phyloP scores from a whole-genome alignment of 2,329 filamentous ascomycete species.

The Fusarium armeniacum region DNA sequence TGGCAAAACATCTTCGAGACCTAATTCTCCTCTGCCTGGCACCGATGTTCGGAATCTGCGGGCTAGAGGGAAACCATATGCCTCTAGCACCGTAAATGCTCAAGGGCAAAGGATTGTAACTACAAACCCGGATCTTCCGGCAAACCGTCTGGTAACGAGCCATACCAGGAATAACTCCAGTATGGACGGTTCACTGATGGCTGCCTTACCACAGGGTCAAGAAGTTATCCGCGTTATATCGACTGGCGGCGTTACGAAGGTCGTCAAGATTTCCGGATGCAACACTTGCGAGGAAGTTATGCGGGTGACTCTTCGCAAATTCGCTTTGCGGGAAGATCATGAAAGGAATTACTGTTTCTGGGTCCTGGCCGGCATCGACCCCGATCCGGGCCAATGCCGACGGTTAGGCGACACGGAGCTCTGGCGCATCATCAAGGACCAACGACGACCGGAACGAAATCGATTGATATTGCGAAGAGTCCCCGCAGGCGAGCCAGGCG shows the following conservation, averaged over 20 bases:
- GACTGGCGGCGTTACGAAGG: slow-evolving; percentile 90
- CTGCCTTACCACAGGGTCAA: slow-evolving; percentile 85
- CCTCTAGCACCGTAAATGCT: slow-evolving; percentile 34
- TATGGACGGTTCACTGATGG: slow-evolving; percentile 88
- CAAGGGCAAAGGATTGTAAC: slow-evolving; percentile 40
- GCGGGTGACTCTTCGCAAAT: slow-evolving; percentile 88
- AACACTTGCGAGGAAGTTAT: slow-evolving; percentile 94
- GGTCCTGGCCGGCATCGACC: slow-evolving; percentile 86
- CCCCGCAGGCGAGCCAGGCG: slow-evolving; percentile 90
- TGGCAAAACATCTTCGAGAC: slow-evolving; percentile 73
- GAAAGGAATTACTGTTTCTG: slow-evolving; percentile 98
- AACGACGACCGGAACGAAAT: slow-evolving; percentile 86
- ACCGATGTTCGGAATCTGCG: slow-evolving; percentile 67
- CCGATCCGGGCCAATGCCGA: slow-evolving; percentile 84
- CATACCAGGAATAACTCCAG: slow-evolving; percentile 87
- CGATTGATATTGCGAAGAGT: slow-evolving; percentile 92
- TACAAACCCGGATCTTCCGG: slow-evolving; percentile 73
- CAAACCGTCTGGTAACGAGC: slow-evolving; percentile 72
- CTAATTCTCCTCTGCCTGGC: slow-evolving; percentile 73
- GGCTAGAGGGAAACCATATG: slow-evolving; percentile 65
- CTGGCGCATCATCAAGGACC: slow-evolving; percentile 90
- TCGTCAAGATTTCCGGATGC: slow-evolving; percentile 93
- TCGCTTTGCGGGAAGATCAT: slow-evolving; percentile 88
- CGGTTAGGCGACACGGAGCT: slow-evolving; percentile 89
- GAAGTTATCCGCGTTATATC: slow-evolving; percentile 94